Percentiles rank a stretch among this genome's conserved stretches.
Evolutionary conservation across 805 yeast species (phyloP).

Genomic region (Myxozyma vanderwaltii): DNA sequence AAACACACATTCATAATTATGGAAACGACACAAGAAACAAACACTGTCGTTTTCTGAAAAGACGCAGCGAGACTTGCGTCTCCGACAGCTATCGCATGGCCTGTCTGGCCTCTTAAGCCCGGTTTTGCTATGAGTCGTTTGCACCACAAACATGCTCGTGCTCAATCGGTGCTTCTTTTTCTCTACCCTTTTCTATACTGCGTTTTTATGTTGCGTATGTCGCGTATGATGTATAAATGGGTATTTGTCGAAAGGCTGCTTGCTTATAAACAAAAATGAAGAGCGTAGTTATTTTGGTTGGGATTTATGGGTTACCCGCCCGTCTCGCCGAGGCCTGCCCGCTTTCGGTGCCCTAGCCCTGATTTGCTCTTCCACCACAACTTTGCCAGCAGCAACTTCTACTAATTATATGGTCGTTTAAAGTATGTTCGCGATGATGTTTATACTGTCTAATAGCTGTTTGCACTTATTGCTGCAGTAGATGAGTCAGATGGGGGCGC

Average conservation of each 20-base stretch:
- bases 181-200: no score
- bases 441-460: no score
- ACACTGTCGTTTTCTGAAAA: conserved; percentile 33
- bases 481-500: background rate
- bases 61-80: conserved; percentile 34
- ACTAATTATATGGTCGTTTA: no score
- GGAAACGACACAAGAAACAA: conserved; percentile 34
- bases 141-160: conserved; percentile 29
- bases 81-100: conserved; percentile 35
- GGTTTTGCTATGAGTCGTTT: conserved; percentile 34
- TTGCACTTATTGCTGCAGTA: no score
- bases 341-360: background rate
- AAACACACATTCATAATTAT: conserved; percentile 35
- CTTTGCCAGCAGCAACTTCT: no score
- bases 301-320: no score
- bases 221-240: no score
- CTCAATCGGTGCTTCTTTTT: background rate
- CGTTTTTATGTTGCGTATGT: no score
- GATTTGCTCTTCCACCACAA: no score
- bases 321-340: background rate
- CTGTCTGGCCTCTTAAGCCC: conserved; percentile 34
- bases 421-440: background rate
- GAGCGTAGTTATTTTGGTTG: no score
- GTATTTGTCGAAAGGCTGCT: no score
- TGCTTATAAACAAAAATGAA: no score